A percentile compares a stretch with the other conserved stretches of the same genome.
These are phyloP conservation scores for Scheffersomyces amazonensis DNA, from an alignment of 805 yeast species.

Conservation along the genomic window DNA sequence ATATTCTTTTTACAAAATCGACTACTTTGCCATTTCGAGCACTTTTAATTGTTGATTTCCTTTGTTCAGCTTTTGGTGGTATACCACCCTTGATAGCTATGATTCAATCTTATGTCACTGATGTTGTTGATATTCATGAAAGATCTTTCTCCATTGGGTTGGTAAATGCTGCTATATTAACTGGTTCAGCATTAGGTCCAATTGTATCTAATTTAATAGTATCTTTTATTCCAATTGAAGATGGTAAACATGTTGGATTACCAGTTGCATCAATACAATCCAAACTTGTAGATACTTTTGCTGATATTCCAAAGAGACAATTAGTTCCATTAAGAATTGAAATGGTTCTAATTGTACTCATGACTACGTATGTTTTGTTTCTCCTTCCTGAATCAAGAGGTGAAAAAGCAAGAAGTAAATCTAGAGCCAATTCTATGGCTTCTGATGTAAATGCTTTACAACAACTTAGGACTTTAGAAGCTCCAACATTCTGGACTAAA, in stretches of 20 bases:
- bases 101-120: conserved; percentile 66
- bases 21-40: conserved; percentile 20
- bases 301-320: background rate
- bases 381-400: conserved; percentile 62
- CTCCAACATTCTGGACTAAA: background rate
- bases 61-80: conserved; percentile 59
- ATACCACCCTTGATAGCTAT: conserved; percentile 49
- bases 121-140: conserved; percentile 56
- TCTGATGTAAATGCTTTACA: conserved; percentile 24
- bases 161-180: conserved; percentile 49
- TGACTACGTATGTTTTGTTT: conserved; percentile 18
- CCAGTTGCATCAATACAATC: background rate
- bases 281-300: background rate
- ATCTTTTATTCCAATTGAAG: background rate
- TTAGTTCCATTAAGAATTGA: conserved; percentile 21
- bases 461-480: conserved; percentile 20
- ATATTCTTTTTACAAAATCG: conserved; percentile 12
- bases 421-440: conserved; percentile 11
- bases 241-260: background rate
- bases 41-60: conserved; percentile 37
- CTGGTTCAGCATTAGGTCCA: conserved; percentile 63
- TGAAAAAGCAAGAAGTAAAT: conserved; percentile 39
- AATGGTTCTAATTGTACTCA: conserved; percentile 27
- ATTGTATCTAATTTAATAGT: conserved; percentile 12
- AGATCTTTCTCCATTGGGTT: conserved; percentile 55